Base-by-base conservation (phyloP, 1,139 yeast genomes). In the Yamadazyma dendronema region DNA sequence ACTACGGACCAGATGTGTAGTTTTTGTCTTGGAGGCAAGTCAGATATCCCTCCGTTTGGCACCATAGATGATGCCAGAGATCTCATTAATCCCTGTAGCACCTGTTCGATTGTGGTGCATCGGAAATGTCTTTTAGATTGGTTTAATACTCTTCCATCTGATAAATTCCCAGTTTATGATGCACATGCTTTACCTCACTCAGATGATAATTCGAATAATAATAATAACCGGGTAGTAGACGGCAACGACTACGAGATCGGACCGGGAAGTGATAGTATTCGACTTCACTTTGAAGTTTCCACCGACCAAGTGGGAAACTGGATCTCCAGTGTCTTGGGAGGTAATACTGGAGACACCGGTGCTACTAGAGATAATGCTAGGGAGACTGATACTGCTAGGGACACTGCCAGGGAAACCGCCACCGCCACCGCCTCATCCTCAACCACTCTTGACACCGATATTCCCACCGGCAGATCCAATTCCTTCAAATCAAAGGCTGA, bases 31-130 rank as follows among this genome's bases (percentile, higher is more conserved):
- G 75, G 75, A 3, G 70, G 61, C 15, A 55, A 49, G 28, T 50
- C 59, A 7, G 76, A 70, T 28, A 48, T 67, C 5, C 76, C 76
- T 2, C 68, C 74, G 3, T 69, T 69, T 44, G 75, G 74, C 0
- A 46, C 53, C 1, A 37, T 55, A n/a, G 39, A 48, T 10, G 76
- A 70, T 43, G 74, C 74, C 4, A 51, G 53, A 40, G 72, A 65
- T 39, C 49, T 71, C 35, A 48, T 70, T 12, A 51, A 53, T n/a
- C 76, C 76, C 0, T 71, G 77, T 46, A 40, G 59, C 14, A 64
- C 71, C 2, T 71, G 77, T 44, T 54, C 64, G 10, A 40, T 71
- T 28, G 56, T 56, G 4, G 52, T 68, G 19, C 77, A 71, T 50
- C 50, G 65, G 25, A 67, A 64, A 43, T 71, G 77, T 42, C 50